phyloP scores from a whole-genome alignment of 1,284 basidiomycete species.

The Ustilago hordei region DNA sequence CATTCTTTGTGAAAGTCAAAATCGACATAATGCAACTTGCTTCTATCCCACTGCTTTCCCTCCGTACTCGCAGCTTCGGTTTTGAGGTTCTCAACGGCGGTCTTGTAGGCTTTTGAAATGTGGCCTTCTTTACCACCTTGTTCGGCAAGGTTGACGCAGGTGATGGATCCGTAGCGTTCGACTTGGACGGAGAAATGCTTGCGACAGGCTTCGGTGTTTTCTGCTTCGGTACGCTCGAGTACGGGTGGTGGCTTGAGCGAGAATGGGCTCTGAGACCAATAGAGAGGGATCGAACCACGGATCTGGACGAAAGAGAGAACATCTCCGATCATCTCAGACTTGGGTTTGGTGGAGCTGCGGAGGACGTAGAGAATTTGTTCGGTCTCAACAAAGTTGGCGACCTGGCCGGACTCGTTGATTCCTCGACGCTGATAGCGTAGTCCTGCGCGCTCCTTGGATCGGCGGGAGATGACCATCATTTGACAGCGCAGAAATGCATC shows the following conservation, averaged over 20 bases:
- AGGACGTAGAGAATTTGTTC: slow-evolving; percentile 80
- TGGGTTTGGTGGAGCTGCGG: slow-evolving; percentile 54
- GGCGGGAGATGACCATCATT: slow-evolving; percentile 82
- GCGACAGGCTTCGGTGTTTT: slow-evolving; percentile 72
- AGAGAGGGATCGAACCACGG: slow-evolving; percentile 83
- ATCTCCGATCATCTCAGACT: slow-evolving; percentile 75
- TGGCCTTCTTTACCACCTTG: slow-evolving; percentile 86
- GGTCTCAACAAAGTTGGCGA: slow-evolving; percentile 98
- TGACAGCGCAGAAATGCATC: slow-evolving; percentile 31
- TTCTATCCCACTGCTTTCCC: slow-evolving; percentile 81
- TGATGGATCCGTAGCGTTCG: slow-evolving; percentile 74
- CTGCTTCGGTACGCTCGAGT: slow-evolving; percentile 90
- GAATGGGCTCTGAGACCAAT: slow-evolving; percentile 98
- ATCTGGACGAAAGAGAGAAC: slow-evolving; percentile 91
- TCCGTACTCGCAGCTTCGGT: slow-evolving; percentile 84
- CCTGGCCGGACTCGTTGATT: slow-evolving; percentile 96
- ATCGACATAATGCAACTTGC: slow-evolving; percentile 94
- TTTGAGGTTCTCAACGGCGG: slow-evolving; percentile 74
- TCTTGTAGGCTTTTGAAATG: slow-evolving; percentile 82
- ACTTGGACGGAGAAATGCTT: slow-evolving; percentile 71
- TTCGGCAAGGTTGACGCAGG: slow-evolving; percentile 81
- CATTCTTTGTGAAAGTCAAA: slow-evolving; percentile 95
- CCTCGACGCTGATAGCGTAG: slow-evolving; percentile 97
- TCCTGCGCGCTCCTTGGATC: slow-evolving; percentile 94
- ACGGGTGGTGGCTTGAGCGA: slow-evolving; percentile 81